Evolutionary conservation across 345 rosid genomes (phyloP).

Genomic region (Sisymbrium irio): DNA sequence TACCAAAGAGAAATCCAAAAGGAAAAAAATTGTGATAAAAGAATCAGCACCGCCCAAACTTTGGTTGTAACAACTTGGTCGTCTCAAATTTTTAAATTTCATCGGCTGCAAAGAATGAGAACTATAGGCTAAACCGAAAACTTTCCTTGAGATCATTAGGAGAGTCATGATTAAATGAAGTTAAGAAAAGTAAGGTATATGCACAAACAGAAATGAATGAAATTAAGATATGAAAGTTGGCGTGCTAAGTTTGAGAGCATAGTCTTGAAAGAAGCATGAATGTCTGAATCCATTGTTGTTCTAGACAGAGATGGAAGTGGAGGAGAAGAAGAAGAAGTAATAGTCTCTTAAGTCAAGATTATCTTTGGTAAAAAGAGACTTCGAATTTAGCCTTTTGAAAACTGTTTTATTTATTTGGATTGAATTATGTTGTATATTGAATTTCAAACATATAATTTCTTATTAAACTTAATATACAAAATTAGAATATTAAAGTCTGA

Average conservation of each 20-base stretch:
- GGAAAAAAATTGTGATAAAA: no score
- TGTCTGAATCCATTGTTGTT: conserved; percentile 51
- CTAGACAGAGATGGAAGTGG: conserved; percentile 80
- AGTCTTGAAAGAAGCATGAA: conserved; percentile 32
- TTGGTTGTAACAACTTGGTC: neutral
- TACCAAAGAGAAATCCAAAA: no score
- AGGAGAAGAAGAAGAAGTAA: conserved; percentile 39
- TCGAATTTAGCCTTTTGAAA: no score
- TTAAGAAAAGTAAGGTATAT: neutral
- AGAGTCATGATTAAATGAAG: conserved; percentile 26
- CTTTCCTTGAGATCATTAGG: conserved; percentile 35
- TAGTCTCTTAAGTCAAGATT: conserved; percentile 33
- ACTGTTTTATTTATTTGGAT: no score
- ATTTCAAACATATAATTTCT: no score
- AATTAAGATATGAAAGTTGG: conserved; percentile 1
- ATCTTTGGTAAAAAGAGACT: no score
- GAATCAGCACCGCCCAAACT: no score
- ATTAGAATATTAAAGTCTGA: no score
- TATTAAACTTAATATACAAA: no score
- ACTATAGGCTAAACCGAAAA: conserved; percentile 15
- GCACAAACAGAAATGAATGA: conserved; percentile 9
- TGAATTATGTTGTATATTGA: no score
- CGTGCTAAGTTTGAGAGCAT: conserved; percentile 17
- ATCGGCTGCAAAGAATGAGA: conserved; percentile 14
- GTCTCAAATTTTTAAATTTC: conserved; percentile 4